Base-by-base conservation (phyloP, 2,329 filamentous ascomycete genomes). In the Colletotrichum nymphaeae region DNA sequence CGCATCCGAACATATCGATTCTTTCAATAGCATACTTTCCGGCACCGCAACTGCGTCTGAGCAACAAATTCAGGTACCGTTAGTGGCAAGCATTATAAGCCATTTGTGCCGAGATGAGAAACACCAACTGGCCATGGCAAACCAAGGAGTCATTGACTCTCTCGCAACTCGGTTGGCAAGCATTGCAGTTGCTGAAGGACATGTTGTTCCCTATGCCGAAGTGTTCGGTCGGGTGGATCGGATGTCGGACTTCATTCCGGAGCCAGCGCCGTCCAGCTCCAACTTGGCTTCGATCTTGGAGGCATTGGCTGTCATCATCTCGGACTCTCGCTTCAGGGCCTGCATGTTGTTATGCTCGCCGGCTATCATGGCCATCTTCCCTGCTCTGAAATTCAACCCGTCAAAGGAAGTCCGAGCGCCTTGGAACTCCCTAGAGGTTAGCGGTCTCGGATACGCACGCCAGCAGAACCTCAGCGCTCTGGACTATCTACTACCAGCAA, bases 291-390 rank as follows among this genome's bases (percentile, higher is more conserved):
- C 91, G 11, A 89, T 98, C 22, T 84, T 98, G 7, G 92, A 95
- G 74, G 94, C 95, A 0, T 90, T 97, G 63, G 89, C 92, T 24
- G 89, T 92, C 58, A 93, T 98, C 60, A 89, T 98, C 63, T 89
- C 92, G 74, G 91, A 94, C 77, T 98, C 96, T 0, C 93, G 92
- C 76, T 94, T 93, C 81, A 90, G 95, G 67, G 92, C 94, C 11
- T 92, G 92, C 75, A 90, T 94, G 77, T 88, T 94, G 62, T 83
- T 93, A 56, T 92, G 89, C 72, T 93, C 93, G 1, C 92, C 92
- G 1, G 88, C 91, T 0, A 90, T 95, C 53, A 83, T 94, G 69
- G 90, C 92, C 24, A 89, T 94, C 12, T 93, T 95, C 74, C 92
- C 92, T 2, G 86, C 87, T 56, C 82, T 88, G 52, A 88, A 89